Evolutionary conservation across 208 protist species (phyloP).

Genomic region (Trypanosoma conorhini): DNA sequence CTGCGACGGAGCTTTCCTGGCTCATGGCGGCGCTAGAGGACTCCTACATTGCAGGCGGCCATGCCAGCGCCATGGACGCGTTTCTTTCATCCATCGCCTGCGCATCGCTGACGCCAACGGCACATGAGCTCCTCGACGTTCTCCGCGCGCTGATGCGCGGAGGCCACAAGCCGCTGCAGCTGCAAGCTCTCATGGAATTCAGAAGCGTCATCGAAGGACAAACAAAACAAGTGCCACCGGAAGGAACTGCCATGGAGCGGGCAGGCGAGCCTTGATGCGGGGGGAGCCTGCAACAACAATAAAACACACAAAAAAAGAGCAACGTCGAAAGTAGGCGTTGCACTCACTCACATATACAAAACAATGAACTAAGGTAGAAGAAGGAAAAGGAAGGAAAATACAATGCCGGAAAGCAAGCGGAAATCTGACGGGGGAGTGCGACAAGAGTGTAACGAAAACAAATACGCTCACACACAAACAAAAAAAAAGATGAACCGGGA

Average conservation of each 20-base stretch:
- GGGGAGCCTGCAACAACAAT: neutral
- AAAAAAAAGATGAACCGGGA: slow-evolving; percentile 7
- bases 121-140: slow-evolving; percentile 17
- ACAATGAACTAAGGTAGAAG: slow-evolving; percentile 1
- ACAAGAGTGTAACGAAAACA: neutral
- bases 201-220: neutral
- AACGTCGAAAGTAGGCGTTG: neutral
- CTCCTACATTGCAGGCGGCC: neutral
- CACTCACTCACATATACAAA: neutral
- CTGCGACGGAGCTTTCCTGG: neutral
- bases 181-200: slow-evolving; percentile 15
- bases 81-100: slow-evolving; percentile 7
- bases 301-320: slow-evolving; percentile 1
- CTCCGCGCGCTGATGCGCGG: slow-evolving; percentile 1
- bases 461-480: neutral
- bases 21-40: slow-evolving; percentile 9
- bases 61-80: neutral
- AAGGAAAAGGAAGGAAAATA: neutral
- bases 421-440: neutral
- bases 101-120: neutral
- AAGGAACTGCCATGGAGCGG: neutral
- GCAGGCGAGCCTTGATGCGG: neutral
- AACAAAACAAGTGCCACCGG: neutral
- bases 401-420: neutral
- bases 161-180: neutral